These are phyloP conservation scores for Trichoderma koningiopsis DNA, from an alignment of 2,329 filamentous ascomycete genomes.

Conservation along the genomic window DNA sequence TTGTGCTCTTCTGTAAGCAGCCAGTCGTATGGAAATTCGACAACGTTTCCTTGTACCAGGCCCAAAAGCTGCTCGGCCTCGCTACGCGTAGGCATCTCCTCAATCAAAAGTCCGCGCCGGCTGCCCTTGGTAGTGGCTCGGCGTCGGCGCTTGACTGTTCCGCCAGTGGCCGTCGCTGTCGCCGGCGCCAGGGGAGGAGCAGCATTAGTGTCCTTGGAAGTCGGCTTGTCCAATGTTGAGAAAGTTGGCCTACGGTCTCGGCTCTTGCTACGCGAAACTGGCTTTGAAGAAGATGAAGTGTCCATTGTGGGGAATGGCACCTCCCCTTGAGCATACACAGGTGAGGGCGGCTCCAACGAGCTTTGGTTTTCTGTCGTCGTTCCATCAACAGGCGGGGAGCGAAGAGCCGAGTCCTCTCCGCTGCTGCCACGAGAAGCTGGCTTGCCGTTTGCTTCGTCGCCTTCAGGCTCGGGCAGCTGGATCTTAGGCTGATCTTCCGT, in stretches of 20 bases:
- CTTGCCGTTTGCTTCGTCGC: constrained; percentile 41
- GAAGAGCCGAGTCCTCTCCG: constrained; percentile 12
- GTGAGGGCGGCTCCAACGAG: constrained; percentile 38
- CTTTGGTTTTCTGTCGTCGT: constrained; percentile 29
- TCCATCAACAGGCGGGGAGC: constrained; percentile 31
- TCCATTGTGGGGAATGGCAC: constrained; percentile 53
- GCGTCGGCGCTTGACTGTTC: constrained; percentile 63
- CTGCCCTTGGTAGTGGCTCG: constrained; percentile 71
- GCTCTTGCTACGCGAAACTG: constrained; percentile 43
- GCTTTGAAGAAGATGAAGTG: constrained; percentile 35
- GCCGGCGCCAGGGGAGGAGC: constrained; percentile 30
- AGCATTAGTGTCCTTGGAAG: constrained; percentile 40
- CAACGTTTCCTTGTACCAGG: constrained; percentile 83
- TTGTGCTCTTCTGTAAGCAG: constrained; percentile 86
- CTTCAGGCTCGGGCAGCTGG: constrained; percentile 34
- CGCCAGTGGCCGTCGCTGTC: constrained; percentile 37
- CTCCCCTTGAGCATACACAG: constrained; percentile 47
- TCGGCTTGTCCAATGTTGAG: constrained; percentile 54
- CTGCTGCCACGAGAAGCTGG: constrained; percentile 11
- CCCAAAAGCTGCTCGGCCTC: constrained; percentile 82
- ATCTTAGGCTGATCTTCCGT: constrained; percentile 37
- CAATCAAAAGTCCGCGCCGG: constrained; percentile 64
- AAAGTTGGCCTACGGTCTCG: constrained; percentile 59
- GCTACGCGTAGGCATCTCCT: constrained; percentile 73
- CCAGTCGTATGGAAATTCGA: constrained; percentile 96